Percentiles rank a stretch among this genome's conserved stretches.
Evolutionary conservation across 176 grass and related monocot genomes (phyloP).

Genomic region (Alopecurus myosuroides): DNA sequence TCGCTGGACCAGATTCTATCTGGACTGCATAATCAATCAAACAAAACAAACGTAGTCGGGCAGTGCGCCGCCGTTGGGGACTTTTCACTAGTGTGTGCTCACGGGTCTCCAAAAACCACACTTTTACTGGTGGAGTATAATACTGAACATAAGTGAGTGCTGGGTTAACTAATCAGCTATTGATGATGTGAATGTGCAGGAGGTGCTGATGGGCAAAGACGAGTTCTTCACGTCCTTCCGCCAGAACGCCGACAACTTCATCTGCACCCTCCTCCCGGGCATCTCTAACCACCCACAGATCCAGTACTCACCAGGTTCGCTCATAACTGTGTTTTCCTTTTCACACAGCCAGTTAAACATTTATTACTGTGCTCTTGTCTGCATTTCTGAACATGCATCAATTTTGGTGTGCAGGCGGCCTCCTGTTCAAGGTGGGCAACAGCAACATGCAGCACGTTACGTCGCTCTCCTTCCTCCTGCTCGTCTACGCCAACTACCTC

Average conservation of each 20-base stretch:
- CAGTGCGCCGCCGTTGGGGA: neutral
- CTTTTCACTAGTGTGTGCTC: neutral
- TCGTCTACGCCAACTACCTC: constrained; percentile 86
- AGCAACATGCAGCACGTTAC: constrained; percentile 99
- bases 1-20: neutral
- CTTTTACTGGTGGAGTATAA: neutral
- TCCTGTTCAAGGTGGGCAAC: constrained; percentile 81
- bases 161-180: neutral
- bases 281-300: constrained; percentile 75
- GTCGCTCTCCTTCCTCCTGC: constrained; percentile 80
- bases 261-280: constrained; percentile 87
- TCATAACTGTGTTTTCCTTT: no score
- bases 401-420: constrained; percentile 39
- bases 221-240: constrained; percentile 77
- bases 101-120: neutral
- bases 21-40: neutral
- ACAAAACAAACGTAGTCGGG: neutral
- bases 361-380: neutral
- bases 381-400: no score
- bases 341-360: no score
- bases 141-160: neutral
- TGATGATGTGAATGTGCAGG: constrained; percentile 24
- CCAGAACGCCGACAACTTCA: constrained; percentile 83
- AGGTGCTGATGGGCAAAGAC: constrained; percentile 95
- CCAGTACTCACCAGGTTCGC: constrained; percentile 79